Conservation (phyloP, 192 early-diverging fungal species). For the Coemansia sp. region DNA sequence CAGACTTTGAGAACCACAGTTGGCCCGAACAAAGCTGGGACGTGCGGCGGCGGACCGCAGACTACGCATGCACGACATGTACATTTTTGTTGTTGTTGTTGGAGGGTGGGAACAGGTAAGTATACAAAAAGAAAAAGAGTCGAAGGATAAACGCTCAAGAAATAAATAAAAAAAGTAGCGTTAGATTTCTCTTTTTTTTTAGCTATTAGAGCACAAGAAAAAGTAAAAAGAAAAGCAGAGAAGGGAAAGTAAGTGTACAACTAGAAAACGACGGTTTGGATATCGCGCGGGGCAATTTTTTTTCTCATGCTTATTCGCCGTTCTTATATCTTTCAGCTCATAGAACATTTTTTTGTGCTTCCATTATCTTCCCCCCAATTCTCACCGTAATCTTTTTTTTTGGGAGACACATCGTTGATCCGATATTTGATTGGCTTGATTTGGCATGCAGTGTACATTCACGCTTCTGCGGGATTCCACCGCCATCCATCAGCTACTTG, state of each 20-base stretch:
- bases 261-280: neutral
- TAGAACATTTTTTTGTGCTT: neutral
- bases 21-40: conserved; percentile 29
- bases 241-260: neutral
- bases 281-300: neutral
- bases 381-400: neutral
- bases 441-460: neutral
- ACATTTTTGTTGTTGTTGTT: conserved; percentile 34
- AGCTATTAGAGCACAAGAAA: neutral
- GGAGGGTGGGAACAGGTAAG: neutral
- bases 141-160: conserved; percentile 1
- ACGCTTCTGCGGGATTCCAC: conserved; percentile 27
- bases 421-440: conserved; percentile 26
- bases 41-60: conserved; percentile 48
- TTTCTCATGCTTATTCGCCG: neutral
- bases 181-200: neutral
- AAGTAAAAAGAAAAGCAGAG: neutral
- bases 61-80: conserved; percentile 57
- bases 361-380: neutral
- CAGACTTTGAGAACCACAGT: conserved; percentile 18
- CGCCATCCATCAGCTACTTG: neutral
- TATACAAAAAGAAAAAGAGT: conserved; percentile 13
- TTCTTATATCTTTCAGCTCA: neutral
- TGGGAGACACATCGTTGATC: conserved; percentile 21
- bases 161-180: conserved; percentile 4